Evolutionary conservation across 2,329 filamentous ascomycete genomes (phyloP).

Genomic region (Teratosphaeria pseudoeucalypti): DNA sequence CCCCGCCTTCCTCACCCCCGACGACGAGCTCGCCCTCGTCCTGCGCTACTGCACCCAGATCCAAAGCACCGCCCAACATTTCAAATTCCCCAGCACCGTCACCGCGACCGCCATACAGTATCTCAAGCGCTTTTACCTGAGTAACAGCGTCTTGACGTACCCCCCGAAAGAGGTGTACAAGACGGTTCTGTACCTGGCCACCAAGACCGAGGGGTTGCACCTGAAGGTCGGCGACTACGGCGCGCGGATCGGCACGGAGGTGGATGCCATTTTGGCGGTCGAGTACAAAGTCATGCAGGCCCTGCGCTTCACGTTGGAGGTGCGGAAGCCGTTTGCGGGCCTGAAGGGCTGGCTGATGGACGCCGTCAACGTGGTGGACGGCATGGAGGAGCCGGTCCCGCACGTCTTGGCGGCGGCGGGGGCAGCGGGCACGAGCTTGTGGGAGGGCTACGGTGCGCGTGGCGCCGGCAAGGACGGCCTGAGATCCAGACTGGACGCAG

Average conservation of each 20-base stretch:
- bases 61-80: slow-evolving; percentile 42
- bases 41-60: slow-evolving; percentile 59
- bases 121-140: slow-evolving; percentile 87
- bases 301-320: slow-evolving; percentile 85
- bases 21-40: slow-evolving; percentile 74
- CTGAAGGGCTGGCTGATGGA: slow-evolving; percentile 82
- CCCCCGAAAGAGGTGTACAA: slow-evolving; percentile 81
- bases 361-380: slow-evolving; percentile 48
- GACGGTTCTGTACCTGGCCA: slow-evolving; percentile 83
- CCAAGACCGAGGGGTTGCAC: slow-evolving; percentile 82
- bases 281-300: slow-evolving; percentile 91
- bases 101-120: slow-evolving; percentile 78
- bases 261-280: slow-evolving; percentile 72
- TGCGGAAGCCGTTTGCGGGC: slow-evolving; percentile 79
- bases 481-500: slow-evolving; percentile 43
- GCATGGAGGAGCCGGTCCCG: not conserved
- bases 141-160: slow-evolving; percentile 94
- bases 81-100: slow-evolving; percentile 51
- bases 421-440: slow-evolving; percentile 8
- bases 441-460: slow-evolving; percentile 3
- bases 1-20: slow-evolving; percentile 69
- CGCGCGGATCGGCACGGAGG: slow-evolving; percentile 48
- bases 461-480: slow-evolving; percentile 19
- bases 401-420: not conserved
- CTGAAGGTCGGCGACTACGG: slow-evolving; percentile 54